Evolutionary conservation across 352 stramenopile species (phyloP).

Genomic region (Pythium phragmitis): DNA sequence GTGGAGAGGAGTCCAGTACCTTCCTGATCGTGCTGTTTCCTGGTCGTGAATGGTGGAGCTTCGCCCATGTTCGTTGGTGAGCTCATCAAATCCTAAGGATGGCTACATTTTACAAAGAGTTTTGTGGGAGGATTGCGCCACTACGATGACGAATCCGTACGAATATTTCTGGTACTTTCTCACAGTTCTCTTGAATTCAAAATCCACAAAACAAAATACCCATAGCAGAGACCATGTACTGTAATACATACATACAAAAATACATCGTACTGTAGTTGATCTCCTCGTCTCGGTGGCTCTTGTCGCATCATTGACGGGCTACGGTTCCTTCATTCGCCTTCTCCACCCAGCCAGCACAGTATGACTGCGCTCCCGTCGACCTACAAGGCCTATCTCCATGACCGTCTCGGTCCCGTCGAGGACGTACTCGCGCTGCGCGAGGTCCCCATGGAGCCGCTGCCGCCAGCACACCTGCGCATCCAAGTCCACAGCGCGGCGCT

Average conservation of each 20-base stretch:
- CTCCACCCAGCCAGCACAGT: background rate
- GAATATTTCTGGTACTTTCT: background rate
- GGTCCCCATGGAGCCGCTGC: conserved; percentile 22
- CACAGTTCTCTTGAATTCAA: background rate
- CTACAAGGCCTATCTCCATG: conserved; percentile 36
- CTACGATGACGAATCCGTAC: background rate
- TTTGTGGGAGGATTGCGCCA: too few relatives aligned
- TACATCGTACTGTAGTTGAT: too few relatives aligned
- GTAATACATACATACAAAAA: too few relatives aligned
- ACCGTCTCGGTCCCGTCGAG: conserved; percentile 31
- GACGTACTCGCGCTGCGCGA: conserved; percentile 31
- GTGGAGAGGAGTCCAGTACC: too few relatives aligned
- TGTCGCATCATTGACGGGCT: too few relatives aligned
- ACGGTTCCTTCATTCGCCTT: background rate
- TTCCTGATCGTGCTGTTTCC: too few relatives aligned
- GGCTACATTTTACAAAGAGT: background rate
- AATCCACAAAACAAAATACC: conserved; percentile 1
- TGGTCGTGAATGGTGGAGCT: too few relatives aligned
- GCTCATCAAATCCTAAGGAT: too few relatives aligned
- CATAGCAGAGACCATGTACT: background rate
- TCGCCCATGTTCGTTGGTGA: too few relatives aligned
- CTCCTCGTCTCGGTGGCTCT: too few relatives aligned
- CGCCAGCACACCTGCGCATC: conserved; percentile 32
- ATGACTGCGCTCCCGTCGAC: conserved; percentile 17
- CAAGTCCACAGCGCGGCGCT: conserved; percentile 33